Conservation (phyloP, 2,329 filamentous ascomycete genomes). For the Podosphaera fusca region DNA sequence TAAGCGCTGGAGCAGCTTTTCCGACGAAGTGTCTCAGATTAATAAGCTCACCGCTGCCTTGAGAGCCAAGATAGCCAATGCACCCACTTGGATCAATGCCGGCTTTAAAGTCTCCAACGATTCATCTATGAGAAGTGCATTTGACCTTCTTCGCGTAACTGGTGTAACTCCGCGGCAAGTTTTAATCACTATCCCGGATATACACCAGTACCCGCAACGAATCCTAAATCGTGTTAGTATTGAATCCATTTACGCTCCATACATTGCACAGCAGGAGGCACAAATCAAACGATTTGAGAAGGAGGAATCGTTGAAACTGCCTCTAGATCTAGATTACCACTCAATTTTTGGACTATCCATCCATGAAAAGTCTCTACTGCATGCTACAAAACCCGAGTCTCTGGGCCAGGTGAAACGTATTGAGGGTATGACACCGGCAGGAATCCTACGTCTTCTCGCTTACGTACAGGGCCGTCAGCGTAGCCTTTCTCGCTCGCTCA, state of each 20-base stretch:
- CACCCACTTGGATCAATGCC: slow-evolving; percentile 40
- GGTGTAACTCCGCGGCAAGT: slow-evolving; percentile 36
- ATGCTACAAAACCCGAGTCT: slow-evolving; percentile 52
- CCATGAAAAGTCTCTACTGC: slow-evolving; percentile 53
- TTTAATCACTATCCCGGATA: slow-evolving; percentile 29
- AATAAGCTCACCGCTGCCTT: slow-evolving; percentile 40
- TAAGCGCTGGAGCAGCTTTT: slow-evolving; percentile 49
- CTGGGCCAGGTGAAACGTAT: slow-evolving; percentile 72
- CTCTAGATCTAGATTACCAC: slow-evolving; percentile 54
- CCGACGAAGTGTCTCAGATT: slow-evolving; percentile 42
- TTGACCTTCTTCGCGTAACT: slow-evolving; percentile 54
- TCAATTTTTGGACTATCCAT: slow-evolving; percentile 49
- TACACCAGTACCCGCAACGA: slow-evolving; percentile 28
- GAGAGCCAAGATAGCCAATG: slow-evolving; percentile 29
- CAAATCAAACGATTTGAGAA: slow-evolving; percentile 43
- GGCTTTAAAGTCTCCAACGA: slow-evolving; percentile 51
- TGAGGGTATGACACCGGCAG: slow-evolving; percentile 50
- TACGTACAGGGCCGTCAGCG: slow-evolving; percentile 23
- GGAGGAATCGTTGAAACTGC: slow-evolving; percentile 55
- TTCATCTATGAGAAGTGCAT: slow-evolving; percentile 42
- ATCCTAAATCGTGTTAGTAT: slow-evolving; percentile 52
- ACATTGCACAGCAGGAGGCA: slow-evolving; percentile 49
- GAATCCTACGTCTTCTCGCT: slow-evolving; percentile 34
- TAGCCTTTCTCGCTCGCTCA: slow-evolving; percentile 4
- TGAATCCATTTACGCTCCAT: slow-evolving; percentile 70